phyloP scores from a whole-genome alignment of 1,139 yeast genomes.

The Candida neerlandica region DNA sequence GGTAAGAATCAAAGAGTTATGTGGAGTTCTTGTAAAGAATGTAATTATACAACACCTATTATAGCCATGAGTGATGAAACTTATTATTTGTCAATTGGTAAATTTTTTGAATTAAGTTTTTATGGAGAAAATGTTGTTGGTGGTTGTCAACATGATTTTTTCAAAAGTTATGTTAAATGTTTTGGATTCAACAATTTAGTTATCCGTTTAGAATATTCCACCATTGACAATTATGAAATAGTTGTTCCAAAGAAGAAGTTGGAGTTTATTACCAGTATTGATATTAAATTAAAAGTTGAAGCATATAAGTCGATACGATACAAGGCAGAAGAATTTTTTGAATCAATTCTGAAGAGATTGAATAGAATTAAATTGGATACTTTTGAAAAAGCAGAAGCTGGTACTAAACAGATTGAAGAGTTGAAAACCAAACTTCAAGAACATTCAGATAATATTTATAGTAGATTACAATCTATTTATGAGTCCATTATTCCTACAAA shows the following conservation, averaged over 20 bases:
- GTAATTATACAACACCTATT: conserved; percentile 76
- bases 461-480: conserved; percentile 56
- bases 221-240: conserved; percentile 75
- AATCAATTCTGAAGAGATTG: conserved; percentile 70
- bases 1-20: conserved; percentile 58
- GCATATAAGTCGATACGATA: conserved; percentile 55
- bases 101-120: conserved; percentile 81
- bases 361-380: conserved; percentile 82
- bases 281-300: conserved; percentile 68
- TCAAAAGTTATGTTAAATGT: conserved; percentile 77
- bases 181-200: conserved; percentile 83
- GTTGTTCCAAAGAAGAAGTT: conserved; percentile 75
- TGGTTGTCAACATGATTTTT: conserved; percentile 74
- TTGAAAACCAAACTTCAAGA: conserved; percentile 54
- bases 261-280: conserved; percentile 73
- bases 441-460: conserved; percentile 52
- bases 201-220: conserved; percentile 75
- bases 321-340: conserved; percentile 65
- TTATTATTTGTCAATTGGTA: conserved; percentile 91
- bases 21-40: conserved; percentile 90
- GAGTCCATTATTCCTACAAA: conserved; percentile 61
- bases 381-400: conserved; percentile 71
- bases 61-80: conserved; percentile 86
- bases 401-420: conserved; percentile 58
- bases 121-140: conserved; percentile 60